These are phyloP conservation scores for Lasiodiplodia hormozganensis DNA, from an alignment of 2,329 filamentous ascomycete species.

Conservation along the genomic window DNA sequence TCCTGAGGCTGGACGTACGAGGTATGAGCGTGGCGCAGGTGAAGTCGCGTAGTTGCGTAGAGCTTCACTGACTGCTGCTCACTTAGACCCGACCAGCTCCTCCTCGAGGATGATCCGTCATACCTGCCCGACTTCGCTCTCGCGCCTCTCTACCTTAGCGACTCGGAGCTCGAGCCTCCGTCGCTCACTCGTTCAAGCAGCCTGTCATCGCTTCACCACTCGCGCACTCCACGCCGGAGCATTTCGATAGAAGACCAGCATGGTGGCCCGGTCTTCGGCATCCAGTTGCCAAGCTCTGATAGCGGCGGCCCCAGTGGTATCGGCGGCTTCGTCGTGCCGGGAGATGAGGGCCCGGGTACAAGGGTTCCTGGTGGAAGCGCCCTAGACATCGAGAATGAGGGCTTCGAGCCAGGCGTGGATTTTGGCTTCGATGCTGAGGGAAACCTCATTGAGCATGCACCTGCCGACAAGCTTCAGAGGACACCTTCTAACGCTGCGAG, in stretches of 20 bases:
- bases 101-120: constrained; percentile 80
- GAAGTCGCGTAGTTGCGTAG: background rate
- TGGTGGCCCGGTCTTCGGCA: constrained; percentile 34
- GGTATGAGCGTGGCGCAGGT: constrained; percentile 58
- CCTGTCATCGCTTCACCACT: constrained; percentile 6
- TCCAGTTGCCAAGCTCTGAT: constrained; percentile 59
- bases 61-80: background rate
- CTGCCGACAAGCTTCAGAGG: constrained; percentile 30
- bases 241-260: constrained; percentile 8
- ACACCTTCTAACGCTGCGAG: constrained; percentile 33
- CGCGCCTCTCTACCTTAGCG: constrained; percentile 64
- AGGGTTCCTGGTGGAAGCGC: constrained; percentile 12
- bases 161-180: constrained; percentile 51
- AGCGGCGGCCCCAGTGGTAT: constrained; percentile 36
- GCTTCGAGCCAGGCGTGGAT: constrained; percentile 59
- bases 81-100: constrained; percentile 73
- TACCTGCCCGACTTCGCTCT: constrained; percentile 74
- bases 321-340: constrained; percentile 50
- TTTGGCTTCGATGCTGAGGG: constrained; percentile 70
- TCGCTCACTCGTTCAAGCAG: constrained; percentile 34
- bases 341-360: constrained; percentile 49
- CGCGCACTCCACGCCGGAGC: background rate
- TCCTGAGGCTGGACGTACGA: constrained; percentile 72
- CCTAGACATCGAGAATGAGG: constrained; percentile 39
- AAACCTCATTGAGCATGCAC: constrained; percentile 59